Percentiles rank a stretch among this genome's conserved stretches.
Conservation (phyloP, 2,329 filamentous ascomycete genomes). For the Aspergillus eucalypticola region DNA sequence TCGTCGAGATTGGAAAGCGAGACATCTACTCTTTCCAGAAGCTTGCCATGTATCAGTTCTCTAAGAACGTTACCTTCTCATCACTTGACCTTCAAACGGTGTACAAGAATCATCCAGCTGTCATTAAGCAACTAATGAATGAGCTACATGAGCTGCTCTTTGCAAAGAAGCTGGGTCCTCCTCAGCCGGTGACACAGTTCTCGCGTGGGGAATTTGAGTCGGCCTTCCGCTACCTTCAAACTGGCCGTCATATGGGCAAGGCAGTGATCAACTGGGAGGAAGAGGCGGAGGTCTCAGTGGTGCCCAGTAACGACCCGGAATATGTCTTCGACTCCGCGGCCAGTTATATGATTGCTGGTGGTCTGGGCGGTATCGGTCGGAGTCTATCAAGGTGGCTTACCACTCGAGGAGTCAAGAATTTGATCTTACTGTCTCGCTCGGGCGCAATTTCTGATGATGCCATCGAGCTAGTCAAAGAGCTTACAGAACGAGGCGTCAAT, state of each 20-base stretch:
- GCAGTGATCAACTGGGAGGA: neutral
- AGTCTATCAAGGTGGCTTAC: conserved; percentile 27
- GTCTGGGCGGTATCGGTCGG: conserved; percentile 25
- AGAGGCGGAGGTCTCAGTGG: neutral
- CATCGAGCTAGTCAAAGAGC: neutral
- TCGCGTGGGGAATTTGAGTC: neutral
- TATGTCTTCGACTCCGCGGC: conserved; percentile 14
- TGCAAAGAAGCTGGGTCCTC: neutral
- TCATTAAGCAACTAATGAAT: neutral
- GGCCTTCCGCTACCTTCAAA: neutral
- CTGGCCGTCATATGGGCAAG: neutral
- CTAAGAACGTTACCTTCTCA: neutral
- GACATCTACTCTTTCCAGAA: neutral
- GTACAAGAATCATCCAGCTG: neutral
- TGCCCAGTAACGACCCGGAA: neutral
- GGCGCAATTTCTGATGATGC: conserved; percentile 7
- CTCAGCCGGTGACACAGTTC: neutral
- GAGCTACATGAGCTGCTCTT: neutral
- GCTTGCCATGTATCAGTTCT: neutral
- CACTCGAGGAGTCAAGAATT: conserved; percentile 20
- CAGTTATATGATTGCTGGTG: conserved; percentile 27
- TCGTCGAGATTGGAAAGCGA: too few relatives aligned
- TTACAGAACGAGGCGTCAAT: neutral
- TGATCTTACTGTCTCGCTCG: conserved; percentile 23
- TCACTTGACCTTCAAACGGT: neutral